Evolutionary conservation across 1,139 yeast genomes (phyloP).

Genomic region (Taiozyma onychis): DNA sequence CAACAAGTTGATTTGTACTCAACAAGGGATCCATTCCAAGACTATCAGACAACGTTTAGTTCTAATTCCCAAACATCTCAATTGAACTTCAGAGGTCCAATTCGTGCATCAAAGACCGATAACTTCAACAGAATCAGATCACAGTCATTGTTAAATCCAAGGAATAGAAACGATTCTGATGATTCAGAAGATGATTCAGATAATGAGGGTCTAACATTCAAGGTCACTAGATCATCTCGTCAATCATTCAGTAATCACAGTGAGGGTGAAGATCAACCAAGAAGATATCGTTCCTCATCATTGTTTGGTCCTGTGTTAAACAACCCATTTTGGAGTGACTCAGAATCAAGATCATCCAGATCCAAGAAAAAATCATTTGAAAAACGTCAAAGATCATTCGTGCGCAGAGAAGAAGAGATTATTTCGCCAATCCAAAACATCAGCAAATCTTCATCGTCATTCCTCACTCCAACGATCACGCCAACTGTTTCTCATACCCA

Average conservation of each 20-base stretch:
- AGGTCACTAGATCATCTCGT: conserved; percentile 10
- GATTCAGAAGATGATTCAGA: conserved; percentile 18
- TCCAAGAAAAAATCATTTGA: conserved; percentile 8
- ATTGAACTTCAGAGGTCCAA: conserved; percentile 15
- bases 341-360: neutral
- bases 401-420: conserved; percentile 10
- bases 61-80: conserved; percentile 6
- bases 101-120: conserved; percentile 11
- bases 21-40: conserved; percentile 19
- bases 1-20: conserved; percentile 16
- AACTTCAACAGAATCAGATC: conserved; percentile 17
- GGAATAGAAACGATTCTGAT: conserved; percentile 2
- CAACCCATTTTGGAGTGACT: conserved; percentile 15
- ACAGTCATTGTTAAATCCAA: conserved; percentile 16
- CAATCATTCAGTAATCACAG: neutral
- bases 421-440: conserved; percentile 9
- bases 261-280: conserved; percentile 6
- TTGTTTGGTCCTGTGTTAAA: conserved; percentile 20
- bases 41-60: conserved; percentile 20
- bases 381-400: conserved; percentile 8
- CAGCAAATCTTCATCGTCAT: conserved; percentile 1
- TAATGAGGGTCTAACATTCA: conserved; percentile 22
- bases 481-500: neutral
- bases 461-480: conserved; percentile 3
- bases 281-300: conserved; percentile 22